These are phyloP conservation scores for Xylaria sp. DNA, from an alignment of 2,329 filamentous ascomycete genomes.

Conservation along the genomic window DNA sequence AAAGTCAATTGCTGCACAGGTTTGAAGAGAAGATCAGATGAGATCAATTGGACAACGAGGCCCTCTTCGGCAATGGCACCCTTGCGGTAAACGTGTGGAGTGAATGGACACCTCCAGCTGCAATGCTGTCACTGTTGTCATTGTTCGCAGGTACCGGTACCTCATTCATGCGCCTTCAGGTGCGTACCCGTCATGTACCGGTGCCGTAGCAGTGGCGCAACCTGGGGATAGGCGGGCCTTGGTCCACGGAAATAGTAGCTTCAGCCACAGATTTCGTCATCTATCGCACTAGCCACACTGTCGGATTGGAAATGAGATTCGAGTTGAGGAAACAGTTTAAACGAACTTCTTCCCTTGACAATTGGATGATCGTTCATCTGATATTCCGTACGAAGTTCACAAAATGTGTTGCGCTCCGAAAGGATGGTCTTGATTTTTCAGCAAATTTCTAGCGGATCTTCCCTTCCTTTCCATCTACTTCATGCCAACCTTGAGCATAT, in stretches of 20 bases:
- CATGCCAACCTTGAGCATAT: not conserved
- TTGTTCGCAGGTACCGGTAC: not conserved
- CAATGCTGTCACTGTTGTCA: not conserved
- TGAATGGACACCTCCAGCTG: not conserved
- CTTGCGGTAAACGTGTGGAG: not conserved
- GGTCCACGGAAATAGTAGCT: not conserved
- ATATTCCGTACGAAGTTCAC: not conserved
- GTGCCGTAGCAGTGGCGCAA: not conserved
- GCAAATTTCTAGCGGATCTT: not conserved
- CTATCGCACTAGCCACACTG: not conserved
- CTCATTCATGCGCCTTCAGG: too few species aligned
- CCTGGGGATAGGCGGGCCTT: too few species aligned
- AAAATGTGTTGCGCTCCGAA: too few species aligned
- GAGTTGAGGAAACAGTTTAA: not conserved
- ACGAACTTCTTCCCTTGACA: too few species aligned
- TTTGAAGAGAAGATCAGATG: not conserved
- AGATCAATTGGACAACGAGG: not conserved
- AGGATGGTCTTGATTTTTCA: too few species aligned
- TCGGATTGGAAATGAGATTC: not conserved
- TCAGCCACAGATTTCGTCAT: conserved; percentile 11
- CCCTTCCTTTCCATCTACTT: not conserved
- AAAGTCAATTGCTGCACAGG: conserved; percentile 6
- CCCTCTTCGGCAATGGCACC: conserved; percentile 3
- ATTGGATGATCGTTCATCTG: too few species aligned
- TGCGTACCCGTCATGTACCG: too few species aligned